These are phyloP conservation scores for Fraxinus xanthoxyloides DNA, from an alignment of 305 asterid genomes.

Conservation along the genomic window DNA sequence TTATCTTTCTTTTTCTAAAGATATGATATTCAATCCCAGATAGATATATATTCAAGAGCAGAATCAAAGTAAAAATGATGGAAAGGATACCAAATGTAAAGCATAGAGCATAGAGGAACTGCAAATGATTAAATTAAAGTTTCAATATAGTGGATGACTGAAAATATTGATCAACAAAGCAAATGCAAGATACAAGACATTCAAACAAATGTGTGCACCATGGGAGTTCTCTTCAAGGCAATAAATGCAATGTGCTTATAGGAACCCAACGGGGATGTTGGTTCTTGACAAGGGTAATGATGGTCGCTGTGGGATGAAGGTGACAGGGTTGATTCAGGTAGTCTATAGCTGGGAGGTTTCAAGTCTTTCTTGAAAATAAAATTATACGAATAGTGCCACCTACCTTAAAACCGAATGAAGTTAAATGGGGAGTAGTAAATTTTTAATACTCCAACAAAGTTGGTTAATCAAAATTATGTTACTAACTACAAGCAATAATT, in stretches of 20 bases:
- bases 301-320: not conserved
- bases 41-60: not conserved
- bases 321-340: not conserved
- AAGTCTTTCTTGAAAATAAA: not conserved
- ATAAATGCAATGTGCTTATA: not conserved
- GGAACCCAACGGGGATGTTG: not conserved
- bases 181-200: not conserved
- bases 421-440: not conserved
- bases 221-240: not conserved
- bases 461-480: not conserved
- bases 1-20: constrained; percentile 6
- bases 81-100: not conserved
- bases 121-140: not conserved
- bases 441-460: not conserved
- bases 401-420: not conserved
- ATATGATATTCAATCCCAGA: not conserved
- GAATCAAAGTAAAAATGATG: not conserved
- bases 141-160: not conserved
- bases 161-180: constrained; percentile 1
- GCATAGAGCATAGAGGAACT: not conserved
- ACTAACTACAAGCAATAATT: not conserved
- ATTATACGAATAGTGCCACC: not conserved
- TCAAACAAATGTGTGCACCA: not conserved
- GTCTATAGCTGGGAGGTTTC: not conserved
- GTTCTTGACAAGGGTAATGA: not conserved